Percentiles rank a stretch among this genome's conserved stretches.
phyloP scores from a whole-genome alignment of 1,139 yeast species.

The Pichia inconspicua region DNA sequence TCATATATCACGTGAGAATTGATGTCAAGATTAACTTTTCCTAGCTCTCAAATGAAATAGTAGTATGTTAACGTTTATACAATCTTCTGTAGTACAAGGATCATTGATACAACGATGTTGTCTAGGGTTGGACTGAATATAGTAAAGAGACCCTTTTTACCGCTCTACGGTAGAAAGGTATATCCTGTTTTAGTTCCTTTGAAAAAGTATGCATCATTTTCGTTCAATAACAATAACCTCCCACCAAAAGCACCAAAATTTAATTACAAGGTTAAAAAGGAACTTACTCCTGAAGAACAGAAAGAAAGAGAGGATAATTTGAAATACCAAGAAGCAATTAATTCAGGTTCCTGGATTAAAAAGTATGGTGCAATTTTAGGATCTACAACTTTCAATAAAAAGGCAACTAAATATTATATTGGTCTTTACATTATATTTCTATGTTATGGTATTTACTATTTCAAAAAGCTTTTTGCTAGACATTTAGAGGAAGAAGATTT shows the following conservation, averaged over 20 bases:
- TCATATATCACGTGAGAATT: not conserved
- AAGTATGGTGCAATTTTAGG: slow-evolving; percentile 42
- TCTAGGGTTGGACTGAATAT: not conserved
- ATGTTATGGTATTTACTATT: slow-evolving; percentile 55
- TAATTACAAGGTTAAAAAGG: slow-evolving; percentile 21
- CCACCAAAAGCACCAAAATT: slow-evolving; percentile 19
- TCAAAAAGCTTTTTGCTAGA: slow-evolving; percentile 58
- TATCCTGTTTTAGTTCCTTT: not conserved
- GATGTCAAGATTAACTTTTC: not conserved
- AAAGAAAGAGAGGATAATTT: slow-evolving; percentile 23
- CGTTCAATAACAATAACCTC: not conserved
- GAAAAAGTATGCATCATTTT: not conserved
- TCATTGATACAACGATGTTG: not conserved
- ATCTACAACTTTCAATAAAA: slow-evolving; percentile 37
- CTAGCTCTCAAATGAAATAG: too few relatives aligned
- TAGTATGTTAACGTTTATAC: too few relatives aligned
- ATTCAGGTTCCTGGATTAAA: slow-evolving; percentile 26
- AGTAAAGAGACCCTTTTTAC: not conserved
- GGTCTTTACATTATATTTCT: slow-evolving; percentile 50
- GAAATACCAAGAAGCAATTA: slow-evolving; percentile 26
- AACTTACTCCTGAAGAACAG: slow-evolving; percentile 23
- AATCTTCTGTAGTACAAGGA: too few relatives aligned
- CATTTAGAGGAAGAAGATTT: slow-evolving; percentile 52
- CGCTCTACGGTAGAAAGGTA: not conserved
- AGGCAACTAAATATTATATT: slow-evolving; percentile 47